Evolutionary conservation across 2,329 filamentous ascomycete genomes (phyloP).

Genomic region (Gaeumannomyces sp.): DNA sequence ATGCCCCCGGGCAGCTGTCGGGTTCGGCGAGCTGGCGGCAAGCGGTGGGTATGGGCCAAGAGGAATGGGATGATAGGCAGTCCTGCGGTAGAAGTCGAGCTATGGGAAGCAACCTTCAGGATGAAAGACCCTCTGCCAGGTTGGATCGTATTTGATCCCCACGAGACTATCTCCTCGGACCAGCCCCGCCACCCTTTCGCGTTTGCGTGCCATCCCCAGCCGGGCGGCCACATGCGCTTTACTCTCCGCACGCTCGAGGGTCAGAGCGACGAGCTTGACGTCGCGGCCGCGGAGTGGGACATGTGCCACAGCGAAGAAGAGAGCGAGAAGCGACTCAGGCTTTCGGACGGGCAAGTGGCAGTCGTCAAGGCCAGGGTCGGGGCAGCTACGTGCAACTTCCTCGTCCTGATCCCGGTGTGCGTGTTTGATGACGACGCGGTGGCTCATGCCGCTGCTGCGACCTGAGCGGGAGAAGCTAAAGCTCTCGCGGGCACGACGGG

Average conservation of each 20-base stretch:
- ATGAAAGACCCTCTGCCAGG: background rate
- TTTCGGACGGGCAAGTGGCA: background rate
- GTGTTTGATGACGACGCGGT: background rate
- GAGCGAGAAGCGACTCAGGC: background rate
- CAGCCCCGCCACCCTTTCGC: background rate
- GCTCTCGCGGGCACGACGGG: background rate
- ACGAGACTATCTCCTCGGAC: too few relatives aligned
- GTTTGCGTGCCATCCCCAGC: background rate
- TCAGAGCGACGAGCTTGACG: background rate
- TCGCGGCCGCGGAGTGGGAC: background rate
- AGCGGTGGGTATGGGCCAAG: background rate
- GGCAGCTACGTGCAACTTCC: background rate
- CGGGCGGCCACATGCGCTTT: background rate
- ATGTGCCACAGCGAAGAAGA: background rate
- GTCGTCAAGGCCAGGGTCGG: background rate
- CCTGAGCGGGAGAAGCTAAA: too few relatives aligned
- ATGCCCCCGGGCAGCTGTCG: background rate
- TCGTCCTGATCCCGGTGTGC: background rate
- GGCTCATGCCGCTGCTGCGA: background rate
- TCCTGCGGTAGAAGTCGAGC: background rate
- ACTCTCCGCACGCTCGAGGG: background rate
- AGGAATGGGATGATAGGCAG: background rate
- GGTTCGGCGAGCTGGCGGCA: background rate
- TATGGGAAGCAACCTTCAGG: background rate
- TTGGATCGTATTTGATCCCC: background rate